phyloP scores from a whole-genome alignment of 805 yeast genomes.

The Zygosaccharomyces lentus region DNA sequence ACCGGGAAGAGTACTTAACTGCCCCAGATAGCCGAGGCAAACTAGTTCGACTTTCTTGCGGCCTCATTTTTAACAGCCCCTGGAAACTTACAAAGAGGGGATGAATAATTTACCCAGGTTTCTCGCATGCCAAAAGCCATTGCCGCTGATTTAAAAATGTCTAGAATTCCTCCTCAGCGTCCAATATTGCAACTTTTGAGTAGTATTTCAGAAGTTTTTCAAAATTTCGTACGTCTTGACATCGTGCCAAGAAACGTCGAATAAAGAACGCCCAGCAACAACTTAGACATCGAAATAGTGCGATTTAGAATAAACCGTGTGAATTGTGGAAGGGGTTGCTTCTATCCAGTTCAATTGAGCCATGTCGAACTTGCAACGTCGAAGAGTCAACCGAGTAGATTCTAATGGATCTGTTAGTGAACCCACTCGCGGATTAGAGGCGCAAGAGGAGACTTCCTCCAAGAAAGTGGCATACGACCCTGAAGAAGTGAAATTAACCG shows the following conservation, averaged over 20 bases:
- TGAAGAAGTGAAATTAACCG: constrained; percentile 41
- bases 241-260: not conserved
- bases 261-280: not conserved
- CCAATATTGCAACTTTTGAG: not conserved
- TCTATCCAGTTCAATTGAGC: constrained; percentile 3
- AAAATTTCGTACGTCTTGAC: not conserved
- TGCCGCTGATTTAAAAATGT: too few relatives aligned
- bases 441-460: constrained; percentile 32
- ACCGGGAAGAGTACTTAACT: too few relatives aligned
- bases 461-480: constrained; percentile 83
- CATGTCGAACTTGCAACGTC: constrained; percentile 68
- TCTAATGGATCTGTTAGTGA: constrained; percentile 14
- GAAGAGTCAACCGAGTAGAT: constrained; percentile 54
- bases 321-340: not conserved
- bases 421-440: constrained; percentile 15
- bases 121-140: not conserved
- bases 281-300: not conserved
- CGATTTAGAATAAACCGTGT: not conserved
- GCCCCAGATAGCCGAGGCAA: too few relatives aligned
- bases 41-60: not conserved
- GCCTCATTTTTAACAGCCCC: too few relatives aligned
- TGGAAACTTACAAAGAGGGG: too few relatives aligned
- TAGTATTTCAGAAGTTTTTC: not conserved
- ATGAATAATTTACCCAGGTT: not conserved
- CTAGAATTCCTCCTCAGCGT: not conserved